phyloP scores from a whole-genome alignment of 1,139 yeast genomes.

The Kurtzmaniella quercitrusa region DNA sequence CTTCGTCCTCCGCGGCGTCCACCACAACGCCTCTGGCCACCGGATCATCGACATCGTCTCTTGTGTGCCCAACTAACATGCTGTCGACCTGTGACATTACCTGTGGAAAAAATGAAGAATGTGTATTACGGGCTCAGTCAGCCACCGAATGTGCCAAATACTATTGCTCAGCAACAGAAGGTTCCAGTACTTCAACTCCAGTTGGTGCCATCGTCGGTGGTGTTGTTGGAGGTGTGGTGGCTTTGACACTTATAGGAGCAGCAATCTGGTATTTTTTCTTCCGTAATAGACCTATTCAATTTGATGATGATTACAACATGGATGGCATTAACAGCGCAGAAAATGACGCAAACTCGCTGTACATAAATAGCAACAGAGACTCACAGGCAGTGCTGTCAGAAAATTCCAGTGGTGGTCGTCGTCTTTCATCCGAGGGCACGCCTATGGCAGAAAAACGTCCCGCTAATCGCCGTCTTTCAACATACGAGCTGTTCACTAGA shows the following conservation, averaged over 20 bases:
- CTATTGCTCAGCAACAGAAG: constrained; percentile 38
- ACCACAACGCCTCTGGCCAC: neutral
- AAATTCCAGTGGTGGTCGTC: constrained; percentile 5
- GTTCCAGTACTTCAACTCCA: constrained; percentile 14
- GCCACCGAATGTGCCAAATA: constrained; percentile 55
- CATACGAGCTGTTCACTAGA: constrained; percentile 45
- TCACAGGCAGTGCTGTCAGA: constrained; percentile 8
- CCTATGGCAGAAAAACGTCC: constrained; percentile 6
- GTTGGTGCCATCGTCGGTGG: constrained; percentile 67
- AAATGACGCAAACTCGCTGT: constrained; percentile 19
- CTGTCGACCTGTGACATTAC: constrained; percentile 5
- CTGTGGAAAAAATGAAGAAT: constrained; percentile 51
- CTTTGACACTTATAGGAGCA: constrained; percentile 31
- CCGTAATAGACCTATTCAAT: constrained; percentile 22
- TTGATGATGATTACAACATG: constrained; percentile 22
- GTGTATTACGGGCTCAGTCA: constrained; percentile 49
- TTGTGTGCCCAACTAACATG: constrained; percentile 39
- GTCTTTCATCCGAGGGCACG: constrained; percentile 8
- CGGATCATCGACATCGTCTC: constrained; percentile 7
- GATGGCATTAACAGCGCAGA: constrained; percentile 11
- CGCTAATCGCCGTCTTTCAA: constrained; percentile 30
- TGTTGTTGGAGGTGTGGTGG: constrained; percentile 49
- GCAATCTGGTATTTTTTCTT: constrained; percentile 30
- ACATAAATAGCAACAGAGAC: constrained; percentile 11
- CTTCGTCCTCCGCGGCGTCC: neutral